Conservation (phyloP, 495 filamentous ascomycete genomes). For the Neurospora sp. region DNA sequence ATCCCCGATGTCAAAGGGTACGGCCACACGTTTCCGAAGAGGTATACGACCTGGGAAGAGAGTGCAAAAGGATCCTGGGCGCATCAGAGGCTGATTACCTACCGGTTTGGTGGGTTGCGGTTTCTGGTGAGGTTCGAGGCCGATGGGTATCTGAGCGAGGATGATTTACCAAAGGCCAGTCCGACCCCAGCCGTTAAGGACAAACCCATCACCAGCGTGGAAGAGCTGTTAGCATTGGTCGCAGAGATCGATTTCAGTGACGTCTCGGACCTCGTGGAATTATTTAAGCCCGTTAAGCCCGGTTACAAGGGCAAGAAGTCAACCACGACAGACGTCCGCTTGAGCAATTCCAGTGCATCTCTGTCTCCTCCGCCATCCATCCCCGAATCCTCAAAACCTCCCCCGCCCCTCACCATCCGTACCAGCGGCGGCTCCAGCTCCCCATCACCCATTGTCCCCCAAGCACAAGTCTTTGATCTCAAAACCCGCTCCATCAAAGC, state of each 20-base stretch:
- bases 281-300: background rate
- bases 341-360: background rate
- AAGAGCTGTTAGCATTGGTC: too few species aligned
- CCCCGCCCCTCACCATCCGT: background rate
- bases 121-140: conserved; percentile 50
- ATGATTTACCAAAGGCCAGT: background rate
- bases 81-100: conserved; percentile 53
- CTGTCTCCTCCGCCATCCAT: background rate
- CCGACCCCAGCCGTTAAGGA: background rate
- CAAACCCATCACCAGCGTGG: too few species aligned
- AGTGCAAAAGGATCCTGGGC: conserved; percentile 42
- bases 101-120: conserved; percentile 45
- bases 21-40: conserved; percentile 56
- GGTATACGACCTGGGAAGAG: conserved; percentile 49
- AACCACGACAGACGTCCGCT: background rate
- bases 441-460: conserved; percentile 22
- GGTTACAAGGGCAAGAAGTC: background rate
- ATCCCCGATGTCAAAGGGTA: conserved; percentile 47
- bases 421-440: background rate
- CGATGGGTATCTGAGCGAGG: conserved; percentile 42
- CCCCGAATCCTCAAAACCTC: background rate
- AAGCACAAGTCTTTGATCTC: conserved; percentile 51
- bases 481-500: conserved; percentile 48
- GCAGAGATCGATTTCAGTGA: background rate
- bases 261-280: background rate